These are phyloP conservation scores for Pichia kudriavzevii DNA, from an alignment of 1,139 yeast genomes.

Conservation along the genomic window DNA sequence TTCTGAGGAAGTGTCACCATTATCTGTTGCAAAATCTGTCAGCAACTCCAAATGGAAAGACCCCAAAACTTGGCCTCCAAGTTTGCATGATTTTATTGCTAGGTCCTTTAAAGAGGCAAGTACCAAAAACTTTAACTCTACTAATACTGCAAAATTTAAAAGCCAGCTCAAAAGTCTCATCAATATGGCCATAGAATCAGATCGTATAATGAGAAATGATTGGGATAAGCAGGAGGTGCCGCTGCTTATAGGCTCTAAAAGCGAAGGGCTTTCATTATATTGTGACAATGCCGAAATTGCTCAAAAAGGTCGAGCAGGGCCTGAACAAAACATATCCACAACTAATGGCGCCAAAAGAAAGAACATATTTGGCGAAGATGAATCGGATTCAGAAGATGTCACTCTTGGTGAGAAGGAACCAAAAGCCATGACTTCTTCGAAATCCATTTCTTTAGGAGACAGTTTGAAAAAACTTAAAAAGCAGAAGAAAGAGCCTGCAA, in stretches of 20 bases:
- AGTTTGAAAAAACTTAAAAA: conserved; percentile 11
- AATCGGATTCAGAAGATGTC: conserved; percentile 11
- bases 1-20: conserved; percentile 1
- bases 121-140: conserved; percentile 25
- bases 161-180: conserved; percentile 41
- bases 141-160: conserved; percentile 33
- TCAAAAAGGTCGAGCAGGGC: not conserved
- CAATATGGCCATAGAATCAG: conserved; percentile 41
- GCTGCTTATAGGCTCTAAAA: conserved; percentile 26
- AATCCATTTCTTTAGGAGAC: conserved; percentile 5
- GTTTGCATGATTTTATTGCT: conserved; percentile 40
- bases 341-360: conserved; percentile 8
- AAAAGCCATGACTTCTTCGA: not conserved
- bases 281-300: conserved; percentile 14
- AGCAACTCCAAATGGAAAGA: conserved; percentile 16
- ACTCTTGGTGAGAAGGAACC: not conserved
- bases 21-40: conserved; percentile 10
- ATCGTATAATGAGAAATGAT: conserved; percentile 45
- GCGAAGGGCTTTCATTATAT: conserved; percentile 17
- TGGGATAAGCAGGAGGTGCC: conserved; percentile 59
- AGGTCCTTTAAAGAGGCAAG: conserved; percentile 35
- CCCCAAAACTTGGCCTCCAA: conserved; percentile 39
- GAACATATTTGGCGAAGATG: conserved; percentile 23
- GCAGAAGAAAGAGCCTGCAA: conserved; percentile 2
- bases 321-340: not conserved